Base-by-base conservation (phyloP, 202 grass and related monocot genomes). In the Musa balbisiana region DNA sequence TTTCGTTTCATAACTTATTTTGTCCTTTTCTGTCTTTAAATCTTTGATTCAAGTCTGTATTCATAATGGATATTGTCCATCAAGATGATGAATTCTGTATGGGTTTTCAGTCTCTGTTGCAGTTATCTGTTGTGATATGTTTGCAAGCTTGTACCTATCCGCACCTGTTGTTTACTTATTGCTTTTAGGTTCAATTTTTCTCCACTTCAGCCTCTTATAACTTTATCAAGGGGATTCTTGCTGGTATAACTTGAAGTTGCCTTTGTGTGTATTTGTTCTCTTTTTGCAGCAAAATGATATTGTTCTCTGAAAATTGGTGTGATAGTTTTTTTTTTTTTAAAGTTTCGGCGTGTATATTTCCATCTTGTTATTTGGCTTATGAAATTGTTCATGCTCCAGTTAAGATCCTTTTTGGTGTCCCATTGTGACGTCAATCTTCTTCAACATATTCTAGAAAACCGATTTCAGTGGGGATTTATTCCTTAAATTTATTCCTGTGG, bases 401-500 rank as follows among this genome's bases (percentile, higher is more conserved):
- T 14, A 16, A 55, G 14, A 58, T 43, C 4, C 33, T 43, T 43
- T 33, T 6, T 43, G 33, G 33, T 43, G 33, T 43, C 33, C 5
- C 33, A 43, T 0, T 43, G 33, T 43, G 33, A 6, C 4, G 6
- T 43, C 33, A 8, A 43, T 43, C 33, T 43, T 6, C 33, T 43
- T 43, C 33, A 43, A 43, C 33, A 43, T 6, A 43, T 43, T 5
- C 33, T 43, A 43, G 33, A 43, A 43, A 43, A 6, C 33, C 33
- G 33, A 43, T 43, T 43, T 43, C 33, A 8, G 33, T 43, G 33
- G 5, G 33, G 33, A 43, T 43, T 43, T 43, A 43, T 74, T 76
- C 79, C 65, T 78, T 27, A 2, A 50, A 63, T 86, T 55, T 80
- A 43, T 74, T 78, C 79, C 60, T 76, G 19, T 72, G 94, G 95